Conservation (phyloP, 2,329 filamentous ascomycete genomes). For the Phaeosphaeriaceae sp. region DNA sequence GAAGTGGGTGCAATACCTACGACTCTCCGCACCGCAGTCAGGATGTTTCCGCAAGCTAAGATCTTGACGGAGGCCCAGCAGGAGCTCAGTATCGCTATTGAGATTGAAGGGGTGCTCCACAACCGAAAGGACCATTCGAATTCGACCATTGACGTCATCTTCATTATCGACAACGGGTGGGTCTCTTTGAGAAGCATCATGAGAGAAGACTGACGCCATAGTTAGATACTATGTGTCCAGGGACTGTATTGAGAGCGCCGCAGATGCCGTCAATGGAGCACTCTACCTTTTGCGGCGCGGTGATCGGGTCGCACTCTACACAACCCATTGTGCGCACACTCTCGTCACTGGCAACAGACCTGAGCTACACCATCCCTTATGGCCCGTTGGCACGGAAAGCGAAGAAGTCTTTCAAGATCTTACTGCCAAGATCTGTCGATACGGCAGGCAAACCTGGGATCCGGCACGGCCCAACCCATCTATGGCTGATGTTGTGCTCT, state of each 20-base stretch:
- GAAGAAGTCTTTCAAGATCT: constrained; percentile 25
- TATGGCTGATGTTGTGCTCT: constrained; percentile 35
- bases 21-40: constrained; percentile 29
- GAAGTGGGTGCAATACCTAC: constrained; percentile 14
- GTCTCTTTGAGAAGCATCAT: neutral
- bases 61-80: constrained; percentile 25
- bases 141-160: constrained; percentile 38
- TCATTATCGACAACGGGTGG: constrained; percentile 50
- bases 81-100: constrained; percentile 40
- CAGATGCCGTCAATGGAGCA: constrained; percentile 23
- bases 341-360: constrained; percentile 33
- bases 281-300: constrained; percentile 23
- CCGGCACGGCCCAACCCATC: constrained; percentile 38
- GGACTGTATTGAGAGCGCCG: constrained; percentile 29
- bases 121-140: constrained; percentile 23
- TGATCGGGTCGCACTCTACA: constrained; percentile 40
- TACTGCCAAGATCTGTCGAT: constrained; percentile 21
- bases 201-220: constrained; percentile 2
- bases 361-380: constrained; percentile 32
- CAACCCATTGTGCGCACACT: constrained; percentile 40
- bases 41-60: constrained; percentile 27
- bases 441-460: constrained; percentile 32
- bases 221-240: constrained; percentile 38
- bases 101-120: constrained; percentile 38
- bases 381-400: constrained; percentile 16